phyloP scores from a whole-genome alignment of 2,329 filamentous ascomycete genomes.

The Neopestalotiopsis sp. region DNA sequence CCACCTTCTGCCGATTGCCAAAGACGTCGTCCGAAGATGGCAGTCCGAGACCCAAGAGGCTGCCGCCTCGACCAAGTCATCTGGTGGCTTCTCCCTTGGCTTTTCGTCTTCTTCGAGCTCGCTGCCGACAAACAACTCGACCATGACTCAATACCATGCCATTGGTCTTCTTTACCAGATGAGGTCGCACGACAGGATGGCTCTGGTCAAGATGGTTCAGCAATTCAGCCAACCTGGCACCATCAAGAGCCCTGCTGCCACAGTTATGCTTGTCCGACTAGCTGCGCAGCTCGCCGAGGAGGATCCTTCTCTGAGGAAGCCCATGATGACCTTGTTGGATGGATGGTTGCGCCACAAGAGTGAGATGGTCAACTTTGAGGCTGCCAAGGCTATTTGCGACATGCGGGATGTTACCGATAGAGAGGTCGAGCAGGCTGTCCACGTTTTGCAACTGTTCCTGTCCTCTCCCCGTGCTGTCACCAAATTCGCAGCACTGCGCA shows the following conservation, averaged over 20 bases:
- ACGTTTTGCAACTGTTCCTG: conserved; percentile 94
- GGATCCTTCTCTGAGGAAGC: conserved; percentile 84
- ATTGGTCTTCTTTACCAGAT: conserved; percentile 98
- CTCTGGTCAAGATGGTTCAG: conserved; percentile 99
- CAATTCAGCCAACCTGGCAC: conserved; percentile 92
- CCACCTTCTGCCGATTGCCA: conserved; percentile 93
- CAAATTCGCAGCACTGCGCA: conserved; percentile 96
- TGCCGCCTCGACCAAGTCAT: conserved; percentile 86
- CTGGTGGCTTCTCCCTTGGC: conserved; percentile 86
- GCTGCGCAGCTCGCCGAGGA: conserved; percentile 95
- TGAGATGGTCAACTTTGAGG: conserved; percentile 99
- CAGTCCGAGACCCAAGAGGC: conserved; percentile 98
- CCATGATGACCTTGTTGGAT: conserved; percentile 96
- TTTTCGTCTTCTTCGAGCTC: conserved; percentile 82
- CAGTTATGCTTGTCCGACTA: conserved; percentile 89
- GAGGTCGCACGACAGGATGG: conserved; percentile 97
- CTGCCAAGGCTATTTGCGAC: conserved; percentile 96
- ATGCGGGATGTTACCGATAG: conserved; percentile 91
- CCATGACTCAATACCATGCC: conserved; percentile 98
- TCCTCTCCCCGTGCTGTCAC: conserved; percentile 94
- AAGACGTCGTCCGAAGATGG: conserved; percentile 95
- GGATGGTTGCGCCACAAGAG: conserved; percentile 98
- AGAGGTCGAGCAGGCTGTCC: conserved; percentile 89
- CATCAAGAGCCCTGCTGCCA: conserved; percentile 92
- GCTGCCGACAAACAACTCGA: conserved; percentile 86